These are phyloP conservation scores for Fomitopsis serialis DNA, from an alignment of 768 basidiomycete species.

Conservation along the genomic window DNA sequence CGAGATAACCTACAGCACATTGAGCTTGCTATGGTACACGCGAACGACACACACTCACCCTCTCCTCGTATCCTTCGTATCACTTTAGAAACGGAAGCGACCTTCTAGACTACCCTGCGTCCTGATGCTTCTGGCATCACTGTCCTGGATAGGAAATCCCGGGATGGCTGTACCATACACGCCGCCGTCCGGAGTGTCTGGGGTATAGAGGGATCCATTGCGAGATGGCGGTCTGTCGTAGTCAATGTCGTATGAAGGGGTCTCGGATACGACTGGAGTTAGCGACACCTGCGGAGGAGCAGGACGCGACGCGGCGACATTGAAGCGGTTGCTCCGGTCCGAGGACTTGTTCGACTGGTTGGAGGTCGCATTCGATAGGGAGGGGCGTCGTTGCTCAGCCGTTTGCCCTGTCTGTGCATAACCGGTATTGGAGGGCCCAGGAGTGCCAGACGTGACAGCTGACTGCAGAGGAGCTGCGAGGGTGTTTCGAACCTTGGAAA, in stretches of 20 bases:
- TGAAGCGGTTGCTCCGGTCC: constrained; percentile 57
- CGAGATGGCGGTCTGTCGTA: constrained; percentile 56
- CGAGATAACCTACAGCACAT: constrained; percentile 62
- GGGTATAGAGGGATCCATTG: constrained; percentile 41
- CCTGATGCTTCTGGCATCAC: constrained; percentile 79
- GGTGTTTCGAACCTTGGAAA: constrained; percentile 78
- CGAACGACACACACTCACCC: constrained; percentile 38
- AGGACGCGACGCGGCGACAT: constrained; percentile 43
- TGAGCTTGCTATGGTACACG: not conserved
- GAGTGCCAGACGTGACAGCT: constrained; percentile 34
- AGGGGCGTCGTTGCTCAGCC: constrained; percentile 57
- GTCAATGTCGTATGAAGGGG: constrained; percentile 63
- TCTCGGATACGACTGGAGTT: constrained; percentile 80
- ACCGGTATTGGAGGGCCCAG: constrained; percentile 22
- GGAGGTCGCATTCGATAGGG: constrained; percentile 42
- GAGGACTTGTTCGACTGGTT: constrained; percentile 42
- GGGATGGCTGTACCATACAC: constrained; percentile 77
- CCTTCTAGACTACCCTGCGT: constrained; percentile 54
- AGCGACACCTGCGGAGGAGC: constrained; percentile 84
- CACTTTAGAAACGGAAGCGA: constrained; percentile 85
- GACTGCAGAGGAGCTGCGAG: constrained; percentile 63
- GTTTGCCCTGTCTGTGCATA: constrained; percentile 25
- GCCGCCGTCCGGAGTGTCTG: constrained; percentile 53
- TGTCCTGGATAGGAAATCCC: constrained; percentile 85
- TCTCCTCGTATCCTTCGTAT: constrained; percentile 88